Percentiles rank a stretch among this genome's conserved stretches.
phyloP scores from a whole-genome alignment of 1,139 yeast genomes.

The Dujonia santamariae region DNA sequence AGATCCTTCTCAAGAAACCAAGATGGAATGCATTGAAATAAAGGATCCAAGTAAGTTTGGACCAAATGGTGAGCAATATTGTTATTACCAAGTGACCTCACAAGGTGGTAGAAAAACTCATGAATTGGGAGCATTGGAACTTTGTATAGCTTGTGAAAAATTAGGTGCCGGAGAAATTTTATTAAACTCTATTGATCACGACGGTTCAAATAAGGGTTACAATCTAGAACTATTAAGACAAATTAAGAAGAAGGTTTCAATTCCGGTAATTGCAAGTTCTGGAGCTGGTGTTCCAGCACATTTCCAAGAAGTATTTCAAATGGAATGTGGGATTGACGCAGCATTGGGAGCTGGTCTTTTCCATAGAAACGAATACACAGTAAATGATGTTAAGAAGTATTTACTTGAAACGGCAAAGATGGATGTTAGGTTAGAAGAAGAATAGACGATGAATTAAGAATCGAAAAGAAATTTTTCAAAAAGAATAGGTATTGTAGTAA shows the following conservation, averaged over 20 bases:
- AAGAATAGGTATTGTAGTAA: too few relatives aligned
- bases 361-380: slow-evolving; percentile 91
- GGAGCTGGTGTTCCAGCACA: slow-evolving; percentile 95
- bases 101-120: slow-evolving; percentile 93
- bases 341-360: slow-evolving; percentile 98
- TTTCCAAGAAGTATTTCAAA: slow-evolving; percentile 77
- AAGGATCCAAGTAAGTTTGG: slow-evolving; percentile 53
- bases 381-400: slow-evolving; percentile 72
- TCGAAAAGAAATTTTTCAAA: too few relatives aligned
- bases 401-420: slow-evolving; percentile 38
- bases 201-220: slow-evolving; percentile 90
- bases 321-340: slow-evolving; percentile 82
- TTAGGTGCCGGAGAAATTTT: slow-evolving; percentile 97
- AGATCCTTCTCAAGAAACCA: slow-evolving; percentile 51
- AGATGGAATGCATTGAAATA: slow-evolving; percentile 52
- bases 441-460: not conserved
- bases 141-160: slow-evolving; percentile 83
- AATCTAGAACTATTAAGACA: slow-evolving; percentile 81
- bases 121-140: slow-evolving; percentile 87
- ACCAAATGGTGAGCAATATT: slow-evolving; percentile 80
- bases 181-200: slow-evolving; percentile 91
- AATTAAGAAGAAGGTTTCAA: slow-evolving; percentile 68
- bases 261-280: slow-evolving; percentile 95
- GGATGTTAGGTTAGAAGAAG: slow-evolving; percentile 36
- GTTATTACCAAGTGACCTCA: slow-evolving; percentile 93